Evolutionary conservation across 441 rosid species (phyloP).

Genomic region (Pelargonium citronellum): DNA sequence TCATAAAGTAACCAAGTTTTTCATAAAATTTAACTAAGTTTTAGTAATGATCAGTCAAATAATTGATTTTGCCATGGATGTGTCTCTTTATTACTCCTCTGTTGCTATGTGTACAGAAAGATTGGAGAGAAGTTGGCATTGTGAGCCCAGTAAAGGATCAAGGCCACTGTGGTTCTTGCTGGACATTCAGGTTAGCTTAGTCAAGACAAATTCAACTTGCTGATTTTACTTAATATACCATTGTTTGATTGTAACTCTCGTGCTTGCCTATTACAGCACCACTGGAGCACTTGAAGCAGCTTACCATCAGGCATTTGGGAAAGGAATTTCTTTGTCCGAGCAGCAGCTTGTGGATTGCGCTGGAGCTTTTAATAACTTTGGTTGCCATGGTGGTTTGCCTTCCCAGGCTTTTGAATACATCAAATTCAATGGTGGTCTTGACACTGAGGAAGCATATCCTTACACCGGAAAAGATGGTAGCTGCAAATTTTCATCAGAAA

Average conservation of each 20-base stretch:
- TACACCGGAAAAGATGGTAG: slow-evolving; percentile 51
- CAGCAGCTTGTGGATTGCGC: slow-evolving; percentile 99
- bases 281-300: slow-evolving; percentile 99
- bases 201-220: neutral
- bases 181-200: slow-evolving; percentile 81
- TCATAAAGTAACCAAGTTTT: neutral
- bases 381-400: slow-evolving; percentile 90
- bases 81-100: neutral
- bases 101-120: slow-evolving; percentile 47
- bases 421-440: slow-evolving; percentile 87
- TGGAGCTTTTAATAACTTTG: slow-evolving; percentile 70
- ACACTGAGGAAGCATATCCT: slow-evolving; percentile 84
- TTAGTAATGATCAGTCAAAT: no score
- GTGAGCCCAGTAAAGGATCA: slow-evolving; percentile 88
- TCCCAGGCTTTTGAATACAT: slow-evolving; percentile 95
- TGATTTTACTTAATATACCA: neutral
- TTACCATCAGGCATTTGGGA: slow-evolving; percentile 83
- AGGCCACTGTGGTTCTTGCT: slow-evolving; percentile 93
- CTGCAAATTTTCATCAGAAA: slow-evolving; percentile 73
- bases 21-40: neutral
- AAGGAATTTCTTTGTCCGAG: slow-evolving; percentile 73
- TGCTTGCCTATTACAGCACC: slow-evolving; percentile 41
- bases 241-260: neutral
- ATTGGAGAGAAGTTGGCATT: slow-evolving; percentile 80
- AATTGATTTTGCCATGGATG: neutral